phyloP scores from a whole-genome alignment of 2,329 filamentous ascomycete species.

The Harringtonia lauricola region DNA sequence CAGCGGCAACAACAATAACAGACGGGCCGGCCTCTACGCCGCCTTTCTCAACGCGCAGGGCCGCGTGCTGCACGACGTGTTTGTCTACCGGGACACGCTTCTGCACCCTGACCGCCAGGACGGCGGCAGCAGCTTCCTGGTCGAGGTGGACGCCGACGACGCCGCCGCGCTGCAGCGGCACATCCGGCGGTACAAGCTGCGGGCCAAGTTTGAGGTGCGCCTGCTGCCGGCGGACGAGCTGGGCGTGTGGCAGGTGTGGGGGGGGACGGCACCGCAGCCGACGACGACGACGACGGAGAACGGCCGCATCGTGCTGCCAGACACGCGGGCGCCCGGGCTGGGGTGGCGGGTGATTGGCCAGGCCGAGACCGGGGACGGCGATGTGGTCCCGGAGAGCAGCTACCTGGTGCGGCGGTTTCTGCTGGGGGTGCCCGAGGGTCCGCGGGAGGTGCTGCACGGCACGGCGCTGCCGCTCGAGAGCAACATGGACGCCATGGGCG shows the following conservation, averaged over 20 bases:
- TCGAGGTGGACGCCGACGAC: constrained; percentile 71
- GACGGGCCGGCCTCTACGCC: constrained; percentile 52
- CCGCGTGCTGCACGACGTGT: constrained; percentile 77
- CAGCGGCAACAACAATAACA: no score
- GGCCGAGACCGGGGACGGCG: constrained; percentile 2
- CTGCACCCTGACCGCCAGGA: constrained; percentile 1
- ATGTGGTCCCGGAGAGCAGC: constrained; percentile 32
- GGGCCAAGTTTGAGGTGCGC: constrained; percentile 64
- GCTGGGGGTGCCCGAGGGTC: constrained; percentile 75
- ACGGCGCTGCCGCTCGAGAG: constrained; percentile 73
- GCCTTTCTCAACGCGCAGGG: constrained; percentile 82
- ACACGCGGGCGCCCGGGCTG: constrained; percentile 43
- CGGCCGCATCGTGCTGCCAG: constrained; percentile 27
- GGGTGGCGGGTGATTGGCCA: constrained; percentile 36
- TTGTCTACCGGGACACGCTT: constrained; percentile 60
- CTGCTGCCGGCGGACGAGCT: constrained; percentile 54
- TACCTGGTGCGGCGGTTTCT: constrained; percentile 74
- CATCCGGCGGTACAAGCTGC: constrained; percentile 75
- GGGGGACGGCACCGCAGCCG: constrained; percentile 27
- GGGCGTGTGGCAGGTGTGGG: constrained; percentile 66
- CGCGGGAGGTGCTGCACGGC: constrained; percentile 61
- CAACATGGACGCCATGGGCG: constrained; percentile 78
- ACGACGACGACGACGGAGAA: neutral
- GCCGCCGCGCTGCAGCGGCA: constrained; percentile 54
- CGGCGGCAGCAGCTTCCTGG: constrained; percentile 46